Conservation (phyloP, 352 stramenopile species). For the Globisporangium ultimum region DNA sequence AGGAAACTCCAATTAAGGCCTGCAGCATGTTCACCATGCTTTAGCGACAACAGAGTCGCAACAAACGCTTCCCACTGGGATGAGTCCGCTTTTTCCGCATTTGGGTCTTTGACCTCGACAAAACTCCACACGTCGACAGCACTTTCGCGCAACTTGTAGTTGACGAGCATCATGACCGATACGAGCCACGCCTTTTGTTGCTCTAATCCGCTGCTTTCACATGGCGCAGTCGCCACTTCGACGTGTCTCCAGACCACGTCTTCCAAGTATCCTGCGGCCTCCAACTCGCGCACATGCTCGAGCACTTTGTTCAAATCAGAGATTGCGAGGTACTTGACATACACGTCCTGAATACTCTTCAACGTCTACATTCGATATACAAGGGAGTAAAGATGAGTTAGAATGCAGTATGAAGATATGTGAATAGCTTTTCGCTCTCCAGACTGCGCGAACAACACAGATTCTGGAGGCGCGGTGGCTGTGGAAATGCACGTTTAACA, state of each 20-base stretch:
- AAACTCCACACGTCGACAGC: constrained; percentile 11
- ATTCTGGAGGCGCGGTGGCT: not conserved
- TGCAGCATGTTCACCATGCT: constrained; percentile 2
- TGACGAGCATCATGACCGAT: constrained; percentile 42
- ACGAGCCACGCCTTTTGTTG: constrained; percentile 43
- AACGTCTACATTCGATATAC: constrained; percentile 9
- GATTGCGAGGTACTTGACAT: constrained; percentile 25
- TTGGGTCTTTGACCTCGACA: constrained; percentile 9
- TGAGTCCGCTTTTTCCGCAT: constrained; percentile 1
- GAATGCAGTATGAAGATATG: too few relatives aligned
- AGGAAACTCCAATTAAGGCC: constrained; percentile 25
- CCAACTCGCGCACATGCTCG: constrained; percentile 21
- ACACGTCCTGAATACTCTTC: constrained; percentile 27
- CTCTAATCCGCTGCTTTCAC: constrained; percentile 21
- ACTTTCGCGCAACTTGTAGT: constrained; percentile 16
- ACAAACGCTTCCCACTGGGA: constrained; percentile 34
- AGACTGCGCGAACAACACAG: not conserved
- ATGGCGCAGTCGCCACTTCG: constrained; percentile 10
- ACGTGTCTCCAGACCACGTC: constrained; percentile 47
- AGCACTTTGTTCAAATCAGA: constrained; percentile 17
- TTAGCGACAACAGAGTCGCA: constrained; percentile 29
- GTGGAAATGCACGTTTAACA: not conserved
- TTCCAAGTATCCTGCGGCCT: constrained; percentile 37
- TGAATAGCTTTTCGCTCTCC: too few relatives aligned
- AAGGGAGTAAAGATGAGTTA: not conserved